Percentiles rank a stretch among this genome's conserved stretches.
Evolutionary conservation across 2,329 filamentous ascomycete genomes (phyloP).

Genomic region (Hansfordia pulvinata): DNA sequence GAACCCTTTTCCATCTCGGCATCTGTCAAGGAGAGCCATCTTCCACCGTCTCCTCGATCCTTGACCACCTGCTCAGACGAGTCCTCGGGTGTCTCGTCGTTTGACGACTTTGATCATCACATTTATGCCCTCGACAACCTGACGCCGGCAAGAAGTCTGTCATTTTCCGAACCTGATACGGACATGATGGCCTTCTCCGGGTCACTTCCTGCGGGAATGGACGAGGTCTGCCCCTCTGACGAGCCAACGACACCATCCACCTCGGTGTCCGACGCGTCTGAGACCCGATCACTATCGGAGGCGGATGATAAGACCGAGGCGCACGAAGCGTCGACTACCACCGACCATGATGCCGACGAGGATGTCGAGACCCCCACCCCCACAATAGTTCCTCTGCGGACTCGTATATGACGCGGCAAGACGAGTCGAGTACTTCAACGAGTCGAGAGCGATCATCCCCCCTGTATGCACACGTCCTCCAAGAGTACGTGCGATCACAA

Average conservation of each 20-base stretch:
- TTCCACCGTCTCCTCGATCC: constrained; percentile 33
- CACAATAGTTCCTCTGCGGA: constrained; percentile 20
- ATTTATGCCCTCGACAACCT: constrained; percentile 16
- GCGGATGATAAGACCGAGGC: constrained; percentile 15
- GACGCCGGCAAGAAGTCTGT: constrained; percentile 32
- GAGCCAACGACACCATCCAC: constrained; percentile 28
- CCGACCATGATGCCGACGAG: constrained; percentile 21
- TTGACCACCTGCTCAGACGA: constrained; percentile 32
- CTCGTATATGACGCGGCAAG: constrained; percentile 15
- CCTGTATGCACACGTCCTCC: constrained; percentile 4
- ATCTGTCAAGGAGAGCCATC: constrained; percentile 15
- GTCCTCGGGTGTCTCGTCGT: constrained; percentile 23
- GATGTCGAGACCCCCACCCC: constrained; percentile 29
- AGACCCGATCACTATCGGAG: constrained; percentile 21
- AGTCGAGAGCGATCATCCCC: constrained; percentile 18
- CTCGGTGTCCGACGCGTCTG: constrained; percentile 30
- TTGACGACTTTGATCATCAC: constrained; percentile 19
- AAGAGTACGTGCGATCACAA: constrained; percentile 11
- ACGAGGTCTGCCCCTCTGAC: constrained; percentile 27
- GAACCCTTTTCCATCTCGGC: constrained; percentile 25
- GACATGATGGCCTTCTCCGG: constrained; percentile 20
- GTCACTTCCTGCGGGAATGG: constrained; percentile 22
- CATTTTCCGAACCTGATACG: constrained; percentile 37
- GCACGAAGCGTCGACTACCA: no score
- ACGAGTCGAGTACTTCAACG: constrained; percentile 1